Conservation (phyloP, 129 eudicot species). For the Flaveria brownii region DNA sequence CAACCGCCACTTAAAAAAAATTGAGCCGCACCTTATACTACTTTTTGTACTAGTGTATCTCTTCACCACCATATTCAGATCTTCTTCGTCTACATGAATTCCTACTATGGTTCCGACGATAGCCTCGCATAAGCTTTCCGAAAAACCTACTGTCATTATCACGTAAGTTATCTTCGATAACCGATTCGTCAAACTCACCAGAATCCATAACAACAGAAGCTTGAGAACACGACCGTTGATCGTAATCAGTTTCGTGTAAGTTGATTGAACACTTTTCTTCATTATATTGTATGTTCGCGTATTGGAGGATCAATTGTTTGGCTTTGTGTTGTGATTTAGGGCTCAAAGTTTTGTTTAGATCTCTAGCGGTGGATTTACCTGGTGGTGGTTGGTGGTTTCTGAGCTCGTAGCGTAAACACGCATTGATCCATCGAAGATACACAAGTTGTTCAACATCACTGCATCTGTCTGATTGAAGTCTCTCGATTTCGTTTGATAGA, state of each 20-base stretch:
- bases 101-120: too few relatives aligned
- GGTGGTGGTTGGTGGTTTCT: constrained; percentile 63
- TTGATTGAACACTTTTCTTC: background rate
- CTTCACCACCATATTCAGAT: constrained; percentile 34
- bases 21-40: too few relatives aligned
- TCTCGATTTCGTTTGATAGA: constrained; percentile 56
- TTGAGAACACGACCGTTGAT: constrained; percentile 68
- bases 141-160: constrained; percentile 47
- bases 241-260: constrained; percentile 41
- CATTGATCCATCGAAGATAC: constrained; percentile 84
- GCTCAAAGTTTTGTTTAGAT: constrained; percentile 69
- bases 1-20: too few relatives aligned
- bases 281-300: constrained; percentile 61
- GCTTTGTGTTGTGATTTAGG: constrained; percentile 80
- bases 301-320: constrained; percentile 66
- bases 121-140: constrained; percentile 43
- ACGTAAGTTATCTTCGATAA: background rate
- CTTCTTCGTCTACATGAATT: too few relatives aligned
- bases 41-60: too few relatives aligned
- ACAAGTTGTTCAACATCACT: constrained; percentile 73
- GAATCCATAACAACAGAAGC: constrained; percentile 52
- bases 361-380: constrained; percentile 71
- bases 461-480: constrained; percentile 58
- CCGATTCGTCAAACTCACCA: constrained; percentile 51
- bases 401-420: constrained; percentile 78